phyloP scores from a whole-genome alignment of 2,329 filamentous ascomycete species.

The Neophaeococcomyces aloes region DNA sequence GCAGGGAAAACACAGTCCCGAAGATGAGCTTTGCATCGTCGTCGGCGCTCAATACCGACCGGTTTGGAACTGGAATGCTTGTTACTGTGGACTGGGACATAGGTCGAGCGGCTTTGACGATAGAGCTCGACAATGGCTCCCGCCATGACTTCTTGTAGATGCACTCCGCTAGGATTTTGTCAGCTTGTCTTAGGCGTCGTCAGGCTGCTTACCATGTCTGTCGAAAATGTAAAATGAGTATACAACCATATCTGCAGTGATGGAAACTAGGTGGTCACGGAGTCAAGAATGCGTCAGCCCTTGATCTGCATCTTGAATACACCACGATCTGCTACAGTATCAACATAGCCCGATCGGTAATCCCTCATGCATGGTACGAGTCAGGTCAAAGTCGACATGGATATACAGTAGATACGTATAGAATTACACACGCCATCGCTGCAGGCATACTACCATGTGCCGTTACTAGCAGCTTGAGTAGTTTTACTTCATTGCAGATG shows the following conservation, averaged over 20 bases:
- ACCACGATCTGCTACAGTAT: no score
- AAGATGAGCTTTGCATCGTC: conserved; percentile 97
- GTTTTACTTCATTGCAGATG: no score
- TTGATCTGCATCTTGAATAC: no score
- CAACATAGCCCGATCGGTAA: no score
- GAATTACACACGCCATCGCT: no score
- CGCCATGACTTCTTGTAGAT: conserved; percentile 89
- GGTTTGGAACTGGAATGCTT: conserved; percentile 28
- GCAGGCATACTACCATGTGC: no score
- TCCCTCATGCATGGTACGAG: no score
- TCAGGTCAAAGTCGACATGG: no score
- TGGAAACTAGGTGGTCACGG: no score
- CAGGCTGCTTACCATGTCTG: conserved; percentile 64
- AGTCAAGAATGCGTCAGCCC: no score
- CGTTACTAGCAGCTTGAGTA: no score
- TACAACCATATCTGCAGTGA: conserved; percentile 63
- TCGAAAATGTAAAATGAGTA: conserved; percentile 99
- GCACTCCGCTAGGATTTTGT: conserved; percentile 63
- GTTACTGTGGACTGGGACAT: conserved; percentile 39
- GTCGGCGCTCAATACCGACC: conserved; percentile 43
- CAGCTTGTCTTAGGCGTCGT: conserved; percentile 7
- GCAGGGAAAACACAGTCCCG: conserved; percentile 87
- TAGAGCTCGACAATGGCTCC: conserved; percentile 38
- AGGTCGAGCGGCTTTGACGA: conserved; percentile 39
- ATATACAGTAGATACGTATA: no score